Base-by-base conservation (phyloP, 2,329 filamentous ascomycete species). In the Diaporthe australafricana region DNA sequence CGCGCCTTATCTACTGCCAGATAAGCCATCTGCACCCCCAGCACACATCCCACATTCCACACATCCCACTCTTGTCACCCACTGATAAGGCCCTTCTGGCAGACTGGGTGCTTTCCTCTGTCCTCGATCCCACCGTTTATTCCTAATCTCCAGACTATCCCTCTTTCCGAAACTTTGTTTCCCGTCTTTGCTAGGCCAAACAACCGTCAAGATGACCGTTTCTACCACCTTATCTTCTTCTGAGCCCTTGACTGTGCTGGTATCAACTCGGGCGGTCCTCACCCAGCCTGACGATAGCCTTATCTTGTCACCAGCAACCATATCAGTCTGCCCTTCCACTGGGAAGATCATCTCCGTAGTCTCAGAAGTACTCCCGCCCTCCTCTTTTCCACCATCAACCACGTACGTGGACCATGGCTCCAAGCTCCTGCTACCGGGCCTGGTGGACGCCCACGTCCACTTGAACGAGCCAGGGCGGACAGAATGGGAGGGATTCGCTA, bases 401-500 rank as follows among this genome's bases (percentile, higher is more conserved):
- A 86, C 87, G 7, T 98, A 98, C 82, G 88, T 90, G 76, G 92
- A 99, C 85, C 91, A 98, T 83, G 94, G 93, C 27, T 94, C 96
- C 14, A 89, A 92, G 81, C 88, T 98, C 57, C 86, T 99, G 48
- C 87, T 98, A 42, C 96, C 96, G 0, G 96, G 96, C 25, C 87
- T 99, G 38, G 96, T 99, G 22, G 96, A 99, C 81, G 96, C 96
- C 45, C 96, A 99, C 81, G 96, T 99, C 47, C 96, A 99, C 84
- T 90, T 98, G 77, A 98, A 98, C 79, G 96, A 99, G 84, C 96
- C 96, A 0, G 96, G 96, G 52, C 90, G 96, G 71, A 98, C 96
- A 67, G 96, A 98, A 88, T 98, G 96, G 96, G 96, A 99, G 80
- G 96, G 96, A 14, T 99, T 99, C 86, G 93, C 92, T 86, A 98